Evolutionary conservation across 192 early-diverging fungal genomes (phyloP).

Genomic region (Linderina pennispora): DNA sequence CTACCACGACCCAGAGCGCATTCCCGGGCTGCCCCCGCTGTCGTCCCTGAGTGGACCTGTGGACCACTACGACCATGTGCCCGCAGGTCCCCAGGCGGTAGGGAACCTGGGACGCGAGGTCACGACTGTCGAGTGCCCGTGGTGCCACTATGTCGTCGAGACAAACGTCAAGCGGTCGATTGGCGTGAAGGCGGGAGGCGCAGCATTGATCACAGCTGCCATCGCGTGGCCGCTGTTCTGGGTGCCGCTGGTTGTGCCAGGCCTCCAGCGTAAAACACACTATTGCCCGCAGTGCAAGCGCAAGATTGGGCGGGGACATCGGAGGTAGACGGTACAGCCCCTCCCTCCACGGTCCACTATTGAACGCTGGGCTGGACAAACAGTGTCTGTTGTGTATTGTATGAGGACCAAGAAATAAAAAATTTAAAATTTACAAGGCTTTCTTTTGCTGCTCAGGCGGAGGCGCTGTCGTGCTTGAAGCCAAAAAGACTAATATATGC

Average conservation of each 20-base stretch:
- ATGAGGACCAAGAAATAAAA: no score
- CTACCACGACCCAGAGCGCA: no score
- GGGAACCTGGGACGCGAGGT: slow-evolving; percentile 20
- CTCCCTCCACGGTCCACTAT: no score
- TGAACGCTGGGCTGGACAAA: no score
- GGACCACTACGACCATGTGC: no score
- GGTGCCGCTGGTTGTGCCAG: slow-evolving; percentile 37
- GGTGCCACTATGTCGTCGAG: slow-evolving; percentile 36
- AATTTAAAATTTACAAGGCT: no score
- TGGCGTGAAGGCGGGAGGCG: slow-evolving; percentile 32
- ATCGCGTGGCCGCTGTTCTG: slow-evolving; percentile 47
- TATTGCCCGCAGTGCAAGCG: slow-evolving; percentile 42
- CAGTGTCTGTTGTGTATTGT: no score
- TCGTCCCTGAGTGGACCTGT: no score
- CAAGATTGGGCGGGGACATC: slow-evolving; percentile 37
- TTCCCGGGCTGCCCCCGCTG: background rate
- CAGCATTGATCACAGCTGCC: slow-evolving; percentile 23
- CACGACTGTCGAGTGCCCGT: slow-evolving; percentile 41
- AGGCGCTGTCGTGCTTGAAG: no score
- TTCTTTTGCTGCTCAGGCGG: no score
- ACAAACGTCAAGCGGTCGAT: slow-evolving; percentile 18
- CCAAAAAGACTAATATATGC: no score
- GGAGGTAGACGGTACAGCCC: no score
- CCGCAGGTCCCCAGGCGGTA: slow-evolving; percentile 25
- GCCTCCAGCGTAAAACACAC: slow-evolving; percentile 38